Base-by-base conservation (phyloP, 139 green algal species). In the Chlorella sorokiniana region DNA sequence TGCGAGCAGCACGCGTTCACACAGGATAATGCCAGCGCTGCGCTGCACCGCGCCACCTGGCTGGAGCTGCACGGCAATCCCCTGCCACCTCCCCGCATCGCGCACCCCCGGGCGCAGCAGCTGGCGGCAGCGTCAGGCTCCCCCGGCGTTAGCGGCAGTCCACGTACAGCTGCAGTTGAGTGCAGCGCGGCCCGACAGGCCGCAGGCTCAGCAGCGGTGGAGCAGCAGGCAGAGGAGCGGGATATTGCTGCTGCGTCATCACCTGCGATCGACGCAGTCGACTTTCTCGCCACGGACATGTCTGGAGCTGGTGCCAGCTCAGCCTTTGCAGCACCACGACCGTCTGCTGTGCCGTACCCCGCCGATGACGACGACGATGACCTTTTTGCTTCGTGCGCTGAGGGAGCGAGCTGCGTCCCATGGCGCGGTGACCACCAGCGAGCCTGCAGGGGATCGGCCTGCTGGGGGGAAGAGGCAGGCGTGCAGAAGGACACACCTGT, bases 11-110 rank as follows among this genome's bases (percentile, higher is more conserved):
- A 42, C 54, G 35, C 62, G 14, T 76, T 88, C 35, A 86, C 73
- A 27, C 27, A 51, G 6, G 65, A 88, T 27, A 44, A 77, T 16
- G 52, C 65, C 35, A 42, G 48, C 10, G 83, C 82, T 1, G 84
- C 84, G 31, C 56, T 88, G 35, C 23, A 63, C 45, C 38, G 31
- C 14, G 42, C 48, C 44, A 81, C 48, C 20, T 88, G 84, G 84
- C 7, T 76, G 42, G 59, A 42, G 18, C 25, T 77, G 52, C 51
- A 81, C 40, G 59, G 65, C 42, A 52, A 25, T 20, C 64, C 67
- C 5, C 33, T 82, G n/a, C 75, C 73, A n/a, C 63, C 72, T 0
- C 63, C 77, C 1, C 76, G 76, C 31, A 37, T 84, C n/a, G 31
- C 35, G 10, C 38, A 33, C 40, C 4, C 64, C 1, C 27, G 45